Evolutionary conservation across 1,284 basidiomycete genomes (phyloP), one percentile per base, ranked within the genome.

Genomic region (Hymenochaete sp.): DNA sequence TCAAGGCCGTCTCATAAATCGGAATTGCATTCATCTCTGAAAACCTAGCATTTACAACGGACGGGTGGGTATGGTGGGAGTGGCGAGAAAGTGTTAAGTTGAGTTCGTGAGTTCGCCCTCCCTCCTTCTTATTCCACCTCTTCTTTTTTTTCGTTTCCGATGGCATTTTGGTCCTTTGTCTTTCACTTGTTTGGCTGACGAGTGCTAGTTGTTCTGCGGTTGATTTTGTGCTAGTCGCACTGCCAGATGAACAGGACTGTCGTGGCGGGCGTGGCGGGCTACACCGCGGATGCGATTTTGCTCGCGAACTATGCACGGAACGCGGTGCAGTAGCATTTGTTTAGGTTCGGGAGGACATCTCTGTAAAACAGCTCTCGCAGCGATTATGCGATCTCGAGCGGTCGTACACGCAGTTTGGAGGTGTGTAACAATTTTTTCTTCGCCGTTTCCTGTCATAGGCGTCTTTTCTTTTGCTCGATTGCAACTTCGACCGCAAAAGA

Each of bases 281-380:
- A 95, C 59, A 96, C 93, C 2, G 93, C 95, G 2, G 95, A 98
- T 63, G 93, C 95, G 49, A 98, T 97, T 67, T 98, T 95, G 35
- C 77, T 98, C 46, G 84, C 98, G 62, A 98, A 97, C 70, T 97
- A 80, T 62, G 89, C 93, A 9, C 82, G 95, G 49, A 83, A 85
- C 55, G 83, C 86, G 1, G 93, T 95, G 1, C 95, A 98, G 62
- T 72, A 71, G 46, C 91, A 98, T 68, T 68, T 98, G 40, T 74
- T 91, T 56, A 72, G 73, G 41, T 98, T 96, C 69, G 91, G 59
- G 92, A 98, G 65, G 93, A 97, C 61, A 98, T 98, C 56, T 95
- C 95, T 8, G 95, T 98, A 25, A 96, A 98, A 64, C 75, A 96
- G 57, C 81, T 98, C 47, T 88, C 93, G 16, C 93, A 98, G 63